Conservation (phyloP, 2,329 filamentous ascomycete genomes). For the Xylariaceae sp. region DNA sequence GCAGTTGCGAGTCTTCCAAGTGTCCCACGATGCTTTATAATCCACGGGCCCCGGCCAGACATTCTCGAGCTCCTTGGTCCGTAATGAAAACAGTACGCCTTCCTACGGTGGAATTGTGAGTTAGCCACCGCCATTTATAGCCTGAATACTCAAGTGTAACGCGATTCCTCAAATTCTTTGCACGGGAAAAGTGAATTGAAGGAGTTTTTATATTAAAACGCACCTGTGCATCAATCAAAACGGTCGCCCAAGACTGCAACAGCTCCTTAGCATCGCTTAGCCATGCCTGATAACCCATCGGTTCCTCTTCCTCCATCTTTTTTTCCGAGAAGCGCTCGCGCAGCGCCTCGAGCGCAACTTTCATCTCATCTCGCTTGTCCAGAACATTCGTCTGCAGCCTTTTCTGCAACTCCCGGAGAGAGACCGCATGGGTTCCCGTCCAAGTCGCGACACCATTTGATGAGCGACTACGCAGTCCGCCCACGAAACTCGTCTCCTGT, state of each 20-base stretch:
- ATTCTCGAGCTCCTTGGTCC: constrained; percentile 7
- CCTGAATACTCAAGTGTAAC: background rate
- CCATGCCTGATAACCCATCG: constrained; percentile 7
- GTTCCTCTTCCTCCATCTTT: background rate
- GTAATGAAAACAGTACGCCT: constrained; percentile 13
- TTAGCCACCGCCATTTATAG: too few species aligned
- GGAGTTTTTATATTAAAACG: too few species aligned
- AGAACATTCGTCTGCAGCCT: background rate
- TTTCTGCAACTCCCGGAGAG: too few species aligned
- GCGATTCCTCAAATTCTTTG: background rate
- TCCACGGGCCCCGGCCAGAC: background rate
- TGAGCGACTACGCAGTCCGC: background rate
- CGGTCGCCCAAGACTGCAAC: constrained; percentile 10
- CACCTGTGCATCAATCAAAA: constrained; percentile 12
- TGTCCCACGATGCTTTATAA: constrained; percentile 11
- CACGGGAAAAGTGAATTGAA: too few species aligned
- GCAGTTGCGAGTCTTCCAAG: constrained; percentile 24
- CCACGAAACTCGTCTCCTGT: background rate
- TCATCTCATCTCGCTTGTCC: too few species aligned
- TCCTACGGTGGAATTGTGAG: too few species aligned
- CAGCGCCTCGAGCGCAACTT: background rate
- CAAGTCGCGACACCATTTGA: too few species aligned
- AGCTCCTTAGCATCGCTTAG: constrained; percentile 6
- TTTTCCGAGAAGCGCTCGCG: background rate
- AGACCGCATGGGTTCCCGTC: too few species aligned